Conservation (phyloP, 108 stramenopile genomes). For the Conticribra guillardii region DNA sequence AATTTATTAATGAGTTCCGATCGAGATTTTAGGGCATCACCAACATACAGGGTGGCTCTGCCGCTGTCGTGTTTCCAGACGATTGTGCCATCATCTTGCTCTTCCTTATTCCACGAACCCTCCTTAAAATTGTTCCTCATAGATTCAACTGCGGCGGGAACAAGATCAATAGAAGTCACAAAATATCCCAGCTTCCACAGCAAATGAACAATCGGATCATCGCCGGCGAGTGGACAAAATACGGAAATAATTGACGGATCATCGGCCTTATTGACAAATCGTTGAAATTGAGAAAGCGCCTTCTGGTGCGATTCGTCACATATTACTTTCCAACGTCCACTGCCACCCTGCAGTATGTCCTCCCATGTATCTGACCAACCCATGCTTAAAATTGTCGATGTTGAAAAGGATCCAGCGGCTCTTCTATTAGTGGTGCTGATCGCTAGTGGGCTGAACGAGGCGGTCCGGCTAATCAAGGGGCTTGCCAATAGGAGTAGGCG, state of each 20-base stretch:
- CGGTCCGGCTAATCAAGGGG: background rate
- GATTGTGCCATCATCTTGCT: background rate
- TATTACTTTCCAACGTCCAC: conserved; percentile 55
- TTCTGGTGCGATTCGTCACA: conserved; percentile 38
- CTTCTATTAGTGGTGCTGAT: background rate
- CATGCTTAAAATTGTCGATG: conserved; percentile 5
- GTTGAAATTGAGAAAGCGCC: conserved; percentile 42
- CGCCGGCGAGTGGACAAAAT: conserved; percentile 62
- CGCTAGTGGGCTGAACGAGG: background rate
- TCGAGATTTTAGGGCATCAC: conserved; percentile 48
- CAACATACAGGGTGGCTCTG: conserved; percentile 52
- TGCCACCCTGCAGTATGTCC: conserved; percentile 59
- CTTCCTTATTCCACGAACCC: conserved; percentile 12
- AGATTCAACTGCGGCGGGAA: conserved; percentile 53
- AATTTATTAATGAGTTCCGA: conserved; percentile 41
- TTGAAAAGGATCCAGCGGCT: too few relatives aligned
- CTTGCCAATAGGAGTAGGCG: background rate
- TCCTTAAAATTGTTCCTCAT: conserved; percentile 55
- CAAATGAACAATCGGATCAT: conserved; percentile 57
- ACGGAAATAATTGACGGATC: conserved; percentile 26
- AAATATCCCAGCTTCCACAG: conserved; percentile 51
- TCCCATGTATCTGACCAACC: conserved; percentile 54
- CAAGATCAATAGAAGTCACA: conserved; percentile 63
- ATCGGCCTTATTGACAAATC: conserved; percentile 4
- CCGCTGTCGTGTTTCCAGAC: conserved; percentile 52